Percentiles rank a stretch among this genome's conserved stretches.
Evolutionary conservation across 176 grass and related monocot genomes (phyloP).

Genomic region (Guadua angustifolia): DNA sequence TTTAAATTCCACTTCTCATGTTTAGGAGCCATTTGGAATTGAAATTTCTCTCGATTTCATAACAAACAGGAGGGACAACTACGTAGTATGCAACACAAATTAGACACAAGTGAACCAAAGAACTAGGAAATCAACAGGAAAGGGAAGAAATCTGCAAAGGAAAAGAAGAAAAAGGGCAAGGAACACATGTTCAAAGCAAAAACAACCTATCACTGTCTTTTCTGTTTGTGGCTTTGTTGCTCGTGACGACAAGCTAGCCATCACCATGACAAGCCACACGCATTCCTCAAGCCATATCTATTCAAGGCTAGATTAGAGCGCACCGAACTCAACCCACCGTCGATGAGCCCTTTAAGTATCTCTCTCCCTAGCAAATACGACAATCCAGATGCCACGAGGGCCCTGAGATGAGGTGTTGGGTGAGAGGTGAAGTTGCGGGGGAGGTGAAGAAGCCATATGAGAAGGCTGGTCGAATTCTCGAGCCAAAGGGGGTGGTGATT

Average conservation of each 20-base stretch:
- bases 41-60: too few relatives aligned
- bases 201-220: neutral
- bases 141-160: neutral
- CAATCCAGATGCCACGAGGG: neutral
- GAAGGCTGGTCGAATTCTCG: neutral
- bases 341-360: neutral
- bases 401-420: neutral
- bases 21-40: too few relatives aligned
- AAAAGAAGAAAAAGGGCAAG: neutral
- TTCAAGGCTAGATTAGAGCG: too few relatives aligned
- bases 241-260: neutral
- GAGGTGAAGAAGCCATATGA: neutral
- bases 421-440: too few relatives aligned
- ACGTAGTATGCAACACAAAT: too few relatives aligned
- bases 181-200: neutral
- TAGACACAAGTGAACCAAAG: too few relatives aligned
- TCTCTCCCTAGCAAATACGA: neutral
- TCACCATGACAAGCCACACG: neutral
- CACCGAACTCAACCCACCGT: neutral
- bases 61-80: too few relatives aligned
- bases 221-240: neutral
- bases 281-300: too few relatives aligned
- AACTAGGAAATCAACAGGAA: too few relatives aligned
- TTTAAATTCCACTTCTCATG: too few relatives aligned
- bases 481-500: too few relatives aligned